Base-by-base conservation (phyloP, 352 stramenopile genomes). In the Phytophthora aleatoria region DNA sequence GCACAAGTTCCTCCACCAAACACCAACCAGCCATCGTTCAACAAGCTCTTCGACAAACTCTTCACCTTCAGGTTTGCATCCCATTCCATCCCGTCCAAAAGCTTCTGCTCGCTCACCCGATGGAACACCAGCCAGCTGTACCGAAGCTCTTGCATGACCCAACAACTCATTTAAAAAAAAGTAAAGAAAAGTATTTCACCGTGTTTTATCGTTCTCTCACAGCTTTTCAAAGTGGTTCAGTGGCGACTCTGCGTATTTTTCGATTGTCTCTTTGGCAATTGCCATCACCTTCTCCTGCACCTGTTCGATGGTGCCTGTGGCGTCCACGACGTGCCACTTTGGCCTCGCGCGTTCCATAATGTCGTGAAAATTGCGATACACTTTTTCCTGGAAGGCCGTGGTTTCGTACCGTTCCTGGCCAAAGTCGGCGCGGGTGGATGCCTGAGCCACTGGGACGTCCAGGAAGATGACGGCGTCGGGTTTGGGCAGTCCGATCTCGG, bases 391-490 rank as follows among this genome's bases (percentile, higher is more conserved):
- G 59, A 98, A 97, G 1, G 77, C 77, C 28, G 78, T 68, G 26
- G 78, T 97, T 72, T 98, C 94, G 69, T 98, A 98, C 24, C 93
- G 76, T 69, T 98, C 94, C 31, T 93, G 75, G 6, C 95, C 95
- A 67, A 97, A 99, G 61, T 97, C 91, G 52, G 94, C 94, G 63
- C 97, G 87, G 65, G 90, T 85, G 39, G 85, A 69, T 2, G 80
- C 94, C 62, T 98, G 86, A 13, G 96, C 91, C 42, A 98, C 86
- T 15, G 92, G 81, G 13, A 99, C 81, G 73, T 99, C 95, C 33
- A 99, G 77, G 76, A 99, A 99, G 59, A 99, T 91, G 27, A 99
- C 94, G 3, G 85, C 85, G 77, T 99, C 98, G 9, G 98, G 98
- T 59, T 95, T 90, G 10, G 97, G 97, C 27, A 99, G 77, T 9